These are phyloP conservation scores for Amanita exitialis DNA, from an alignment of 768 basidiomycete genomes.

Conservation along the genomic window DNA sequence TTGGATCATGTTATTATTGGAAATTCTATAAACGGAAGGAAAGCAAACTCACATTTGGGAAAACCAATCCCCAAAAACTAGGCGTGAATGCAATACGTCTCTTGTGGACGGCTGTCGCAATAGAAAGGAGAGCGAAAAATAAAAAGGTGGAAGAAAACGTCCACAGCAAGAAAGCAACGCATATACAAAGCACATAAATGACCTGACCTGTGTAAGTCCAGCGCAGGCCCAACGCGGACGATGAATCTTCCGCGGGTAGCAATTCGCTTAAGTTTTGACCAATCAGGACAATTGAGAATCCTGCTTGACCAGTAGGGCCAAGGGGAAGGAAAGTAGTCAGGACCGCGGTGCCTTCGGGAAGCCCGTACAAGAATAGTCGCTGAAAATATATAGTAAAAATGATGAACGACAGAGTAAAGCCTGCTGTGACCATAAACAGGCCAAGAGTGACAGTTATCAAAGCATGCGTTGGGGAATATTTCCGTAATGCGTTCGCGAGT, in stretches of 20 bases:
- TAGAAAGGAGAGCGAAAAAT: slow-evolving; percentile 40
- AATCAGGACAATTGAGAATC: slow-evolving; percentile 44
- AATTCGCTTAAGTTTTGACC: slow-evolving; percentile 34
- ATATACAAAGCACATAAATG: slow-evolving; percentile 37
- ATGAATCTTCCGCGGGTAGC: slow-evolving; percentile 22
- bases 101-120: slow-evolving; percentile 31
- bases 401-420: slow-evolving; percentile 54
- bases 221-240: slow-evolving; percentile 26
- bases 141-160: slow-evolving; percentile 56
- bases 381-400: slow-evolving; percentile 56
- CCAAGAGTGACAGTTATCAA: slow-evolving; percentile 44
- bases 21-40: background rate
- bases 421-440: slow-evolving; percentile 43
- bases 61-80: slow-evolving; percentile 60
- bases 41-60: slow-evolving; percentile 44
- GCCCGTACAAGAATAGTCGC: slow-evolving; percentile 47
- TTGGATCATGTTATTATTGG: background rate
- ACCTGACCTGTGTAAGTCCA: slow-evolving; percentile 19
- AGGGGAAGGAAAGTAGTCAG: slow-evolving; percentile 64
- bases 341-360: slow-evolving; percentile 35
- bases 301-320: slow-evolving; percentile 64
- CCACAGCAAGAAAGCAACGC: slow-evolving; percentile 47
- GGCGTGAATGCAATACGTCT: slow-evolving; percentile 40
- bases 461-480: slow-evolving; percentile 35
- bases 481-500: slow-evolving; percentile 37